phyloP scores from a whole-genome alignment of 805 yeast genomes.

The Suhomyces xylopsoci region DNA sequence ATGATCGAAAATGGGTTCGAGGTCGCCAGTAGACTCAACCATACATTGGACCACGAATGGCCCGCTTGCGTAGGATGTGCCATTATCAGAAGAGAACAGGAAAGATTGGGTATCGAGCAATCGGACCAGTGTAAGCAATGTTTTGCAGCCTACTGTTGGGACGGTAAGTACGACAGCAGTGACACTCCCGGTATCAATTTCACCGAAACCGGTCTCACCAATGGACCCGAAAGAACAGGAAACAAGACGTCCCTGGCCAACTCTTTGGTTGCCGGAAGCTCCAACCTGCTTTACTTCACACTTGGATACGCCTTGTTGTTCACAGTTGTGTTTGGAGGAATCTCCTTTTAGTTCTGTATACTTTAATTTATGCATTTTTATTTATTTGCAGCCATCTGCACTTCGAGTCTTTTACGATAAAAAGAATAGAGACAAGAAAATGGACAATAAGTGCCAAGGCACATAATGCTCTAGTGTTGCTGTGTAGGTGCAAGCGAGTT shows the following conservation, averaged over 20 bases:
- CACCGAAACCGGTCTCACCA: conserved; percentile 39
- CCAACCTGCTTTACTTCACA: conserved; percentile 7
- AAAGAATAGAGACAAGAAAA: too few relatives aligned
- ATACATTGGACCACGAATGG: conserved; percentile 20
- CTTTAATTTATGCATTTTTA: neutral
- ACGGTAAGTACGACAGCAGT: conserved; percentile 13
- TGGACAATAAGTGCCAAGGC: neutral
- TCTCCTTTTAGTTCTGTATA: neutral
- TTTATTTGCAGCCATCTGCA: neutral
- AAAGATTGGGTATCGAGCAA: conserved; percentile 19
- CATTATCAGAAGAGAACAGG: conserved; percentile 25
- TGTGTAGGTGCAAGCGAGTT: too few relatives aligned
- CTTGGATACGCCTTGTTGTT: neutral
- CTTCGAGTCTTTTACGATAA: too few relatives aligned
- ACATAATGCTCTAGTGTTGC: neutral
- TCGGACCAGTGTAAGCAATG: conserved; percentile 24
- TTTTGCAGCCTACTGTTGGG: conserved; percentile 26
- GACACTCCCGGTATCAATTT: conserved; percentile 29
- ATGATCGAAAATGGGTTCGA: conserved; percentile 29
- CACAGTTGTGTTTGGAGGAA: neutral
- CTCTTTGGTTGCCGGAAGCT: conserved; percentile 10
- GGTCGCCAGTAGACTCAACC: conserved; percentile 20
- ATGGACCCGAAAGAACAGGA: conserved; percentile 21
- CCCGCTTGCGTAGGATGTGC: conserved; percentile 29
- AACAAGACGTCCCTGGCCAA: conserved; percentile 18